Evolutionary conservation across 2,329 filamentous ascomycete genomes (phyloP).

Genomic region (Curvularia hawaiiensis): DNA sequence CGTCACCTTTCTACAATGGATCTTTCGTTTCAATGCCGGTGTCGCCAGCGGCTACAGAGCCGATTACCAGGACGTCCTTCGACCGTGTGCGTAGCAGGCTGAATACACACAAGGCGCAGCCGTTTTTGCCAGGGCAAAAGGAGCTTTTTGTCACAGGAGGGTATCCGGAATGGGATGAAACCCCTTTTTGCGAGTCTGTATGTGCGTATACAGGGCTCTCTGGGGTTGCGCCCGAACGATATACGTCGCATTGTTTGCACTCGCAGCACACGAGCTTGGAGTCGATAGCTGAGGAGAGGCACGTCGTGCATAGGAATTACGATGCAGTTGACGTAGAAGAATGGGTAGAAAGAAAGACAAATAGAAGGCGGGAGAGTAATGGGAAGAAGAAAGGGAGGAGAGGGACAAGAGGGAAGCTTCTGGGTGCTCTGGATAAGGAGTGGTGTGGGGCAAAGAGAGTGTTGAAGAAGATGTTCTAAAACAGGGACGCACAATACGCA

Average conservation of each 20-base stretch:
- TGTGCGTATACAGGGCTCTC: neutral
- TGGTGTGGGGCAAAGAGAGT: neutral
- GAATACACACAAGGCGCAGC: neutral
- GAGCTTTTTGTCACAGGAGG: neutral
- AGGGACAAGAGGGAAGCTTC: neutral
- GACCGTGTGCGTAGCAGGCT: no score
- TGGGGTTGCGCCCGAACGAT: neutral
- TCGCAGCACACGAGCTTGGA: neutral
- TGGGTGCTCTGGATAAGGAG: neutral
- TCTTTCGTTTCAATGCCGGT: neutral
- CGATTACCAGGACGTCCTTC: neutral
- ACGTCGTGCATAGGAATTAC: neutral
- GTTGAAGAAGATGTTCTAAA: neutral
- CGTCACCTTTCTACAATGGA: neutral
- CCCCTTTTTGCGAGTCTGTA: neutral
- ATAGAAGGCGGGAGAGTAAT: conserved; percentile 3
- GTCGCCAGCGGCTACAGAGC: neutral
- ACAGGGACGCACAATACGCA: neutral
- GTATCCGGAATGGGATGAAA: neutral
- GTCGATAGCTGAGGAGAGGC: neutral
- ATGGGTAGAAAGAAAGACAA: conserved; percentile 8
- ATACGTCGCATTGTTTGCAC: neutral
- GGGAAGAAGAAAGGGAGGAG: neutral
- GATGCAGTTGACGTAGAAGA: neutral
- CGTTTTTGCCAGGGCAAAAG: neutral